Base-by-base conservation (phyloP, 208 protist species). In the Trypanosoma cruzi region DNA sequence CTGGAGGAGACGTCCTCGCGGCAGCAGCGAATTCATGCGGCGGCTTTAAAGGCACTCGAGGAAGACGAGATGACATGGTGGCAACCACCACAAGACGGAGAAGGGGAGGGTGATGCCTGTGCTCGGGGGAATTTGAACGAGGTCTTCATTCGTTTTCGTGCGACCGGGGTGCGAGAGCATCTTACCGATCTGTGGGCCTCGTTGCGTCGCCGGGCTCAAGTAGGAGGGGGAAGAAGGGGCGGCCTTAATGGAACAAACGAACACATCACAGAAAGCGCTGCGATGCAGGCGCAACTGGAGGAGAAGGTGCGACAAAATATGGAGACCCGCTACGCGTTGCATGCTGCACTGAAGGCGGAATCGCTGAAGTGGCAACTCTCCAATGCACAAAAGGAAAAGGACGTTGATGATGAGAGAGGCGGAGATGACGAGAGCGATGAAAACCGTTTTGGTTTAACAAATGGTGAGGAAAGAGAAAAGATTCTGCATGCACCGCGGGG, bases 271-370 rank as follows among this genome's bases (percentile, higher is more conserved):
- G 58, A 14, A 54, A 77, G 79, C 52, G 37, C 44, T 0, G 70
- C 77, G 50, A 75, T 81, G 37, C 81, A 88, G 73, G 55, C 60
- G 29, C 26, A 65, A 14, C 63, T 85, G 61, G 71, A 79, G 46
- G 50, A 48, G 22, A 66, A 75, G n/a, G 84, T 94, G 34, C 20
- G 66, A 37, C 70, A 82, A 16, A 91, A 88, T 72, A 84, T 90
- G 63, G 60, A 14, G 22, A 52, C 53, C 7, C 85, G 84, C 36
- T 94, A 94, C 72, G 88, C 88, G 1, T 64, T 94, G 14, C 75
- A 89, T 37, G 80, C 83, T 13, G 84, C 88, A 2, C 60, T 94
- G 14, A 76, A 81, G 4, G 80, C 88, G 14, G 88, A 94, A 75
- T 44, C 63, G 37, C 71, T 71, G 13, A 67, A 79, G 29, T 69